These are phyloP conservation scores for Epichloe coenophiala DNA, from an alignment of 2,329 filamentous ascomycete species.

Conservation along the genomic window DNA sequence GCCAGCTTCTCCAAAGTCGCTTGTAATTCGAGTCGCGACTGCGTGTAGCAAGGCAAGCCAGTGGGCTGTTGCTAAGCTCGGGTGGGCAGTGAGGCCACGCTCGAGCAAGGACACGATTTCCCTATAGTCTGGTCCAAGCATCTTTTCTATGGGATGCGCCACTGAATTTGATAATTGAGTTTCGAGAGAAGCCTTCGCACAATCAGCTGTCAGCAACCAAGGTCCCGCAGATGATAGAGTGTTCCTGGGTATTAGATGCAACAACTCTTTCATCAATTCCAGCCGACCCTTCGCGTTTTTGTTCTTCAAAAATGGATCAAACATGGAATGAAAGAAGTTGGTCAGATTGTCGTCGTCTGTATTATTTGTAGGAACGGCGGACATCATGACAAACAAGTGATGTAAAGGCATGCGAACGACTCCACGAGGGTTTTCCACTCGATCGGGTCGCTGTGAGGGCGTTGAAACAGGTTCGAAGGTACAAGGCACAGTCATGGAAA, in stretches of 20 bases:
- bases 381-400: conserved; percentile 51
- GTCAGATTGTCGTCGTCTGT: conserved; percentile 32
- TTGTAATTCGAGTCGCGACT: conserved; percentile 41
- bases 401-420: conserved; percentile 46
- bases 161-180: conserved; percentile 5
- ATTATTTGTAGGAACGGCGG: conserved; percentile 32
- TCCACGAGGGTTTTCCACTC: conserved; percentile 36
- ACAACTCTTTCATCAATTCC: conserved; percentile 36
- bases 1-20: conserved; percentile 54
- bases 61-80: conserved; percentile 29
- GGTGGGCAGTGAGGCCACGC: conserved; percentile 38
- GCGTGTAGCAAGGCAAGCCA: conserved; percentile 44
- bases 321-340: conserved; percentile 34
- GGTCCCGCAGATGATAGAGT: conserved; percentile 31
- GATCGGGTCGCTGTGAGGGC: conserved; percentile 47
- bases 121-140: conserved; percentile 55
- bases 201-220: conserved; percentile 38
- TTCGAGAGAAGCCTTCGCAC: conserved; percentile 29
- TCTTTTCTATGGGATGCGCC: conserved; percentile 19
- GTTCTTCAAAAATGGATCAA: conserved; percentile 45
- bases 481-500: conserved; percentile 36
- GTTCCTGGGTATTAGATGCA: conserved; percentile 34
- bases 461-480: conserved; percentile 50
- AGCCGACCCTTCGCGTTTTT: conserved; percentile 29
- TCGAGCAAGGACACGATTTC: conserved; percentile 55